Percentiles rank a stretch among this genome's conserved stretches.
These are phyloP conservation scores for Globisporangium viniferum DNA, from an alignment of 352 stramenopile species.

Conservation along the genomic window DNA sequence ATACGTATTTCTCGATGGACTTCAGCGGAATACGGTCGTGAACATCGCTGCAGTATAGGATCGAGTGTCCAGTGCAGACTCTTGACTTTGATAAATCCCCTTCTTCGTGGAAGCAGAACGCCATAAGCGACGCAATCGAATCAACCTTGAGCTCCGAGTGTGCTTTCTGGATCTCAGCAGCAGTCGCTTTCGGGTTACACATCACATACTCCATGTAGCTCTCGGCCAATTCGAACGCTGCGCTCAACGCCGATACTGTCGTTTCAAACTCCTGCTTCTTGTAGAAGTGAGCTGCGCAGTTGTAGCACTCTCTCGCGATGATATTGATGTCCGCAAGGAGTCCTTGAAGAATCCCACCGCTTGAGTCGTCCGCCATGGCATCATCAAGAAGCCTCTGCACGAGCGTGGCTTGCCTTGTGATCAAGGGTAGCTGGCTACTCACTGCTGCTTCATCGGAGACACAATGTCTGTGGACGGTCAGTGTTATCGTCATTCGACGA, in stretches of 20 bases:
- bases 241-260: conserved; percentile 38
- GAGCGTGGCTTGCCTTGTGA: conserved; percentile 28
- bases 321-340: conserved; percentile 55
- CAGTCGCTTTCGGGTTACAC: conserved; percentile 29
- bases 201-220: conserved; percentile 67
- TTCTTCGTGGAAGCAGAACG: conserved; percentile 49
- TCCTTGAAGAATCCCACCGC: conserved; percentile 26
- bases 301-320: conserved; percentile 64
- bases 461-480: conserved; percentile 19
- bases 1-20: conserved; percentile 50
- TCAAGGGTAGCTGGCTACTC: conserved; percentile 4
- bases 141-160: conserved; percentile 57
- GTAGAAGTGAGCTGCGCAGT: conserved; percentile 45
- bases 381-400: conserved; percentile 39
- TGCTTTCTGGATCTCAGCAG: conserved; percentile 30
- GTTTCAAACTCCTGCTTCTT: conserved; percentile 37
- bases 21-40: conserved; percentile 21
- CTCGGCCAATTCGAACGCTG: conserved; percentile 48
- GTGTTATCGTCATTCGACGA: conserved; percentile 37
- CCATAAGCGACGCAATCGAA: conserved; percentile 53
- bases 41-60: conserved; percentile 50
- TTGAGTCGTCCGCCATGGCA: conserved; percentile 25
- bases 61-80: conserved; percentile 38
- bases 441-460: neutral
- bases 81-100: conserved; percentile 27